phyloP scores from a whole-genome alignment of 2,329 filamentous ascomycete species.

The Colletotrichum spaethianum region DNA sequence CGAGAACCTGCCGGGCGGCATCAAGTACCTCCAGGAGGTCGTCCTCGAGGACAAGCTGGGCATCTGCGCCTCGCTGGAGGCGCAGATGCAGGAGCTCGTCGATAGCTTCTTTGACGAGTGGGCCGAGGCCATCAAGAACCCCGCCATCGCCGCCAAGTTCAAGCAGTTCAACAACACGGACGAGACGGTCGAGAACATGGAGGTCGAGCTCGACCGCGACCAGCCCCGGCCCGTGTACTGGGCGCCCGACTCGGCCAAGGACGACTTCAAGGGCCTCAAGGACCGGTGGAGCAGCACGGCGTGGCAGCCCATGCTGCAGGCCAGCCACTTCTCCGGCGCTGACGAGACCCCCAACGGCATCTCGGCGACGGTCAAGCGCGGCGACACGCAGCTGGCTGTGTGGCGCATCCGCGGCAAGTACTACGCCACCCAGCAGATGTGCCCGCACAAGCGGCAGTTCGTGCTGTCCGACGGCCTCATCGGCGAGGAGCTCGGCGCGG shows the following conservation, averaged over 20 bases:
- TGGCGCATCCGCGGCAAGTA: constrained; percentile 87
- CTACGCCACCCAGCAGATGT: constrained; percentile 95
- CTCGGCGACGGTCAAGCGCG: constrained; percentile 84
- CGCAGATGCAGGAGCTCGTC: constrained; percentile 89
- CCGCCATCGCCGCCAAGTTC: constrained; percentile 78
- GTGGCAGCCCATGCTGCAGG: constrained; percentile 86
- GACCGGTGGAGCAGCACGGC: constrained; percentile 74
- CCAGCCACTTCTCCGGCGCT: constrained; percentile 75
- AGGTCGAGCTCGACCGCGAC: constrained; percentile 78
- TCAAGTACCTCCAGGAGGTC: constrained; percentile 86
- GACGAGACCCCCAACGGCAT: constrained; percentile 79
- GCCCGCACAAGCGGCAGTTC: constrained; percentile 91
- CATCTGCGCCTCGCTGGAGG: constrained; percentile 86
- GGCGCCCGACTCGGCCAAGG: constrained; percentile 76
- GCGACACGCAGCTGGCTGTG: constrained; percentile 89
- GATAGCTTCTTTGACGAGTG: constrained; percentile 92
- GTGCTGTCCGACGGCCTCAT: constrained; percentile 89
- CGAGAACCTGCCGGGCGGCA: constrained; percentile 85
- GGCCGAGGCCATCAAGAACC: constrained; percentile 83
- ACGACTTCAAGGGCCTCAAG: constrained; percentile 79
- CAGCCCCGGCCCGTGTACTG: constrained; percentile 84
- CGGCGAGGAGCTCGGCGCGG: constrained; percentile 69
- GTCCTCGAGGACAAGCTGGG: constrained; percentile 89
- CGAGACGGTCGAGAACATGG: constrained; percentile 78
- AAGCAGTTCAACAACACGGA: constrained; percentile 87